A percentile compares a stretch with the other conserved stretches of the same genome.
Conservation (phyloP, 2,329 filamentous ascomycete species). For the Phaeosphaeriaceae sp. region DNA sequence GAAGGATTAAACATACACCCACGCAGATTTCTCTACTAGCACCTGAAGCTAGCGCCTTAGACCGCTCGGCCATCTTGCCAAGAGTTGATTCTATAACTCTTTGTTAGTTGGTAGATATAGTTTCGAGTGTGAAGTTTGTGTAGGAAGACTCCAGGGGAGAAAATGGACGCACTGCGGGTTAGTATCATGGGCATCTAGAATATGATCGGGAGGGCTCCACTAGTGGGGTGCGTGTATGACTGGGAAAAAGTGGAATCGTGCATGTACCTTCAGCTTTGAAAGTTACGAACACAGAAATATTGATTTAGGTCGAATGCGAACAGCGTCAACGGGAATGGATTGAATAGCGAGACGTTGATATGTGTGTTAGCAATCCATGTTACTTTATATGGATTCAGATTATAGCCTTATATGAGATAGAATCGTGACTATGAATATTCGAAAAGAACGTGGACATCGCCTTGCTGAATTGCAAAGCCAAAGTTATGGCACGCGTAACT, state of each 20-base stretch:
- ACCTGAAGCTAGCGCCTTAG: slow-evolving; percentile 50
- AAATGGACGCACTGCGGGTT: too few relatives aligned
- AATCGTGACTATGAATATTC: too few relatives aligned
- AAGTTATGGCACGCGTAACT: background rate
- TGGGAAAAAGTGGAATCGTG: background rate
- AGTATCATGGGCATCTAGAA: background rate
- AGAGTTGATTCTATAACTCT: slow-evolving; percentile 1
- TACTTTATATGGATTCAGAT: too few relatives aligned
- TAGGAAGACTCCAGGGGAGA: too few relatives aligned
- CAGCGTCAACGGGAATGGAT: background rate
- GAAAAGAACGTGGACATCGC: too few relatives aligned
- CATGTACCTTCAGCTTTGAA: background rate
- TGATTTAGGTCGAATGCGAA: background rate
- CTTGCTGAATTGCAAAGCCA: background rate
- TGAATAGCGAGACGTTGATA: background rate
- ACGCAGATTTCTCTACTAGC: slow-evolving; percentile 45
- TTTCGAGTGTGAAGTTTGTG: background rate
- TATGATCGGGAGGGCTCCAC: background rate
- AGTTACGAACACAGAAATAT: background rate
- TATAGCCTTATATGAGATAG: too few relatives aligned
- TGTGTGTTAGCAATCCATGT: background rate
- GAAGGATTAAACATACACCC: slow-evolving; percentile 25
- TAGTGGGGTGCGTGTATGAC: background rate
- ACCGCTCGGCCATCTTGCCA: slow-evolving; percentile 44
- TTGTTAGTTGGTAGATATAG: background rate